These are phyloP conservation scores for Yamadazyma epiphylla DNA, from an alignment of 1,139 yeast genomes.

Conservation along the genomic window DNA sequence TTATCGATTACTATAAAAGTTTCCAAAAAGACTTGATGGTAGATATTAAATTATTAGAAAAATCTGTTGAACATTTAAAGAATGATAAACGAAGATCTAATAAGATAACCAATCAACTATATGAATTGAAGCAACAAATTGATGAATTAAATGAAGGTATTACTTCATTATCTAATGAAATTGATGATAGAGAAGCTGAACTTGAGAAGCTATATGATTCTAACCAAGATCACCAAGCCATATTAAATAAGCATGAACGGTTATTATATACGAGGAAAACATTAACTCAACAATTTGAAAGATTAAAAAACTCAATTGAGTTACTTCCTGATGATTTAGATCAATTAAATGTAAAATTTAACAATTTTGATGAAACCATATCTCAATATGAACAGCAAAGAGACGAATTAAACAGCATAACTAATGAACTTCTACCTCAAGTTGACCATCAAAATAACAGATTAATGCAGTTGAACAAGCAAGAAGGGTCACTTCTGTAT, in stretches of 20 bases:
- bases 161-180: constrained; percentile 41
- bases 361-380: constrained; percentile 52
- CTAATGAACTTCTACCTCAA: constrained; percentile 9
- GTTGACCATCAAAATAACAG: constrained; percentile 24
- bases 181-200: constrained; percentile 52
- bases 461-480: constrained; percentile 40
- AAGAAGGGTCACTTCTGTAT: constrained; percentile 58
- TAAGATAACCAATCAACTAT: constrained; percentile 49
- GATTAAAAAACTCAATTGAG: constrained; percentile 44
- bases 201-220: constrained; percentile 66
- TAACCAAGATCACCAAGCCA: constrained; percentile 78
- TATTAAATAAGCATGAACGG: constrained; percentile 61
- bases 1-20: constrained; percentile 71
- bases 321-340: constrained; percentile 47
- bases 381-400: constrained; percentile 31
- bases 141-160: constrained; percentile 48
- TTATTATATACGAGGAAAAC: constrained; percentile 45
- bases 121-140: constrained; percentile 40
- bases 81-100: constrained; percentile 72
- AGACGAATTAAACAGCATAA: constrained; percentile 10
- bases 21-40: constrained; percentile 74
- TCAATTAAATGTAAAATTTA: constrained; percentile 44
- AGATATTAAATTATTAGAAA: constrained; percentile 73
- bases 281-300: constrained; percentile 44
- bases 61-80: constrained; percentile 71